These are phyloP conservation scores for Lachancea quebecensis DNA, from an alignment of 805 yeast species.

Conservation along the genomic window DNA sequence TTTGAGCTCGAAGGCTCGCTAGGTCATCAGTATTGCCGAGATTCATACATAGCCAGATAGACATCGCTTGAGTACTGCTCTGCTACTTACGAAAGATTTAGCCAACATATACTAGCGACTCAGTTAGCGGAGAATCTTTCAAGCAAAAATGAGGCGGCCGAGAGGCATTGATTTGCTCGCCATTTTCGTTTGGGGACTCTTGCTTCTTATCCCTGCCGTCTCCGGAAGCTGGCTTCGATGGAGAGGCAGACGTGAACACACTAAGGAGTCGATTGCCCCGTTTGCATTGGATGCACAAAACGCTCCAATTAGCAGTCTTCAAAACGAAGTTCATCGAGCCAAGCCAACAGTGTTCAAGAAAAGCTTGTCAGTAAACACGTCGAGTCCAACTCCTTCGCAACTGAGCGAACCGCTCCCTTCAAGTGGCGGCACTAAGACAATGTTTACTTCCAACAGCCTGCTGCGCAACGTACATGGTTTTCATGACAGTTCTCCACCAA, in stretches of 20 bases:
- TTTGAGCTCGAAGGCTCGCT: neutral
- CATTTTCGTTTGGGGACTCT: neutral
- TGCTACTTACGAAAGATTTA: too few species aligned
- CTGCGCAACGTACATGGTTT: neutral
- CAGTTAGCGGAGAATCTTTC: neutral
- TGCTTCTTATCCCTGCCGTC: neutral
- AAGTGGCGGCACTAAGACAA: neutral
- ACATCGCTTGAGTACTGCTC: neutral
- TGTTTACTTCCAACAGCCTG: neutral
- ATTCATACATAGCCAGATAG: neutral
- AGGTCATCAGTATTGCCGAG: neutral
- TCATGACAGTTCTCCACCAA: neutral
- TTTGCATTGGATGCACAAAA: neutral
- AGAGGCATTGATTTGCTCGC: slow-evolving; percentile 3
- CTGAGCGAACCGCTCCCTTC: neutral
- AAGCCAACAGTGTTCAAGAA: slow-evolving; percentile 4
- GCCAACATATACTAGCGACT: neutral
- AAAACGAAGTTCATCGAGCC: slow-evolving; percentile 4
- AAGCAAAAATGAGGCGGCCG: slow-evolving; percentile 4
- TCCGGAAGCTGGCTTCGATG: slow-evolving; percentile 1
- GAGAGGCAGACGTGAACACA: neutral
- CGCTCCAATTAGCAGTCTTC: neutral
- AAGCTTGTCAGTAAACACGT: neutral
- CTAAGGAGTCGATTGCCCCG: neutral
- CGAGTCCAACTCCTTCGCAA: neutral